Evolutionary conservation across 495 filamentous ascomycete species (phyloP).

Genomic region (Penicillium salamii): DNA sequence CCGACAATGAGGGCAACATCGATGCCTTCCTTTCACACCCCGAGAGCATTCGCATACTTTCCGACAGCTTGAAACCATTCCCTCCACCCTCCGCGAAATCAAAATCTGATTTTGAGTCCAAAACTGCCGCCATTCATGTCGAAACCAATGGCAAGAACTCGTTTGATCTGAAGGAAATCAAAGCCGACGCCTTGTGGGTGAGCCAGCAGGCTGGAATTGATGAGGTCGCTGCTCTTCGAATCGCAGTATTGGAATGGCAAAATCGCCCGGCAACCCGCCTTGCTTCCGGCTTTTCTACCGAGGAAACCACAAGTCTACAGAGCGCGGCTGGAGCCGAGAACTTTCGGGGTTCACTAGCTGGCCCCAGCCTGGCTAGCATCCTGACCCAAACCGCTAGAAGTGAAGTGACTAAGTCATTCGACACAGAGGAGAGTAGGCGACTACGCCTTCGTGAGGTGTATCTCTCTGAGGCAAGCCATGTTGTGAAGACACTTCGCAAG

Average conservation of each 20-base stretch:
- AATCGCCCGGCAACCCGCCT: constrained; percentile 63
- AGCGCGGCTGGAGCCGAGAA: constrained; percentile 61
- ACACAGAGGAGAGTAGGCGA: constrained; percentile 53
- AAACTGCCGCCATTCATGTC: constrained; percentile 87
- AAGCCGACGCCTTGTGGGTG: constrained; percentile 82
- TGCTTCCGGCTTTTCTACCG: constrained; percentile 60
- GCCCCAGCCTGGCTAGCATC: constrained; percentile 39
- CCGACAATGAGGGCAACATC: constrained; percentile 48
- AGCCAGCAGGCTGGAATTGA: constrained; percentile 72
- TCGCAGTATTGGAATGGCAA: constrained; percentile 83
- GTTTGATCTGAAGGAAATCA: constrained; percentile 77
- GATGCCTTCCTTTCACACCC: constrained; percentile 64
- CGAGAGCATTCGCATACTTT: constrained; percentile 62
- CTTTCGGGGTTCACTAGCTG: constrained; percentile 47
- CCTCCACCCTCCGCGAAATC: constrained; percentile 53
- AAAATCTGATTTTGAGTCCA: constrained; percentile 76
- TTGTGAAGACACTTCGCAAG: constrained; percentile 43
- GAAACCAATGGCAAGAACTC: constrained; percentile 63
- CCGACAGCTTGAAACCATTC: constrained; percentile 62
- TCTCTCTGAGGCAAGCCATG: constrained; percentile 60
- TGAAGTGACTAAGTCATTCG: constrained; percentile 54
- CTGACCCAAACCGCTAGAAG: constrained; percentile 35
- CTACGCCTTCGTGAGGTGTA: constrained; percentile 64
- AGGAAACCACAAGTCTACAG: constrained; percentile 65
- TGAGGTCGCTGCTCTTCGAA: constrained; percentile 77